These are phyloP conservation scores for Teratosphaeriaceae sp. DNA, from an alignment of 2,329 filamentous ascomycete species.

Conservation along the genomic window DNA sequence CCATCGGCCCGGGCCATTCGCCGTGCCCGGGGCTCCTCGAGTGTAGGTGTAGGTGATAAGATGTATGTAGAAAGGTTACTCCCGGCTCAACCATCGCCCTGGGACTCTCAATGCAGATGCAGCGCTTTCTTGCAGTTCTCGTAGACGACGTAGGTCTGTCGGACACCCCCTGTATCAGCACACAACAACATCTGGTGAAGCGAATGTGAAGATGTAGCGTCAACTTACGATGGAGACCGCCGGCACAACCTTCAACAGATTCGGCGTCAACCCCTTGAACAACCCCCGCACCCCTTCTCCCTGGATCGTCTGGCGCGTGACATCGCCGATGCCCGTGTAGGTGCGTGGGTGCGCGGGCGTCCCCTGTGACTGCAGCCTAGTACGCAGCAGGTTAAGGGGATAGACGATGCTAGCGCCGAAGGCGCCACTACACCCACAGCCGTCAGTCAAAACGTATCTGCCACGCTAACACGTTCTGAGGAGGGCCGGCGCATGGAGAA, in stretches of 20 bases:
- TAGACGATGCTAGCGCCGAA: constrained; percentile 93
- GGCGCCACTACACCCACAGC: too few species aligned
- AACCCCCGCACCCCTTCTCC: constrained; percentile 79
- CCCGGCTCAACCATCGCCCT: neutral
- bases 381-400: constrained; percentile 87
- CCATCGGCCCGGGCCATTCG: too few species aligned
- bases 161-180: constrained; percentile 7
- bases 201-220: too few species aligned
- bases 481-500: too few species aligned
- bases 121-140: constrained; percentile 79
- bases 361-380: constrained; percentile 79
- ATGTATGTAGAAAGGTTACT: too few species aligned
- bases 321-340: constrained; percentile 87
- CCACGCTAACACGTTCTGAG: too few species aligned
- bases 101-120: constrained; percentile 20
- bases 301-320: constrained; percentile 72
- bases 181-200: too few species aligned
- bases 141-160: constrained; percentile 75
- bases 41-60: too few species aligned
- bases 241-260: constrained; percentile 91
- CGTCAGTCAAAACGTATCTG: too few species aligned
- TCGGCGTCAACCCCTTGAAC: constrained; percentile 93
- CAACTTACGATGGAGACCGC: constrained; percentile 69
- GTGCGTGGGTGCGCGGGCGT: constrained; percentile 85
- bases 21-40: too few species aligned